Conservation (phyloP, 768 basidiomycete genomes). For the Boletus rubescentipes region DNA sequence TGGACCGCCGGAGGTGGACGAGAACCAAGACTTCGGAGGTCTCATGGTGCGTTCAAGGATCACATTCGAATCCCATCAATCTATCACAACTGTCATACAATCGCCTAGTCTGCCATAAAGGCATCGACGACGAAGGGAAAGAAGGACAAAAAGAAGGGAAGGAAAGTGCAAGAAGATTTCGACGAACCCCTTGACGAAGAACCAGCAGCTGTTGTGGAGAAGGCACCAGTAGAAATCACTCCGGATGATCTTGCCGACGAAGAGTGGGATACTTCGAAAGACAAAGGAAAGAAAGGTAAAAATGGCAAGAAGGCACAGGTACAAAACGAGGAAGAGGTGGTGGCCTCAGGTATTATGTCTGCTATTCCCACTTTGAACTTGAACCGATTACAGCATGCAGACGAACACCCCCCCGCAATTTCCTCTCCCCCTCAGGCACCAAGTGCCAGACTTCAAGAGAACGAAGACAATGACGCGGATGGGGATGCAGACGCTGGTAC, state of each 20-base stretch:
- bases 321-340: conserved; percentile 14
- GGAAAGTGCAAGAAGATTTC: conserved; percentile 36
- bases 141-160: conserved; percentile 55
- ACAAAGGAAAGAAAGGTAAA: conserved; percentile 25
- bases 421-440: conserved; percentile 27
- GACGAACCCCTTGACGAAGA: conserved; percentile 30
- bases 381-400: conserved; percentile 9
- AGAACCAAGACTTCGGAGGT: conserved; percentile 70
- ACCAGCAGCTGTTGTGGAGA: conserved; percentile 27
- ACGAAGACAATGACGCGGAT: conserved; percentile 44
- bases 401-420: conserved; percentile 24
- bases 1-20: conserved; percentile 46
- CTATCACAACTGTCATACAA: neutral
- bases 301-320: conserved; percentile 23
- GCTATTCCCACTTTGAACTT: neutral
- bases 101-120: conserved; percentile 59
- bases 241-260: conserved; percentile 76
- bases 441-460: conserved; percentile 34
- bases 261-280: conserved; percentile 56
- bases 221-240: conserved; percentile 50
- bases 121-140: conserved; percentile 49
- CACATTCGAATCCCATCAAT: neutral
- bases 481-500: conserved; percentile 53
- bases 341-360: conserved; percentile 9
- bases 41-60: conserved; percentile 58